phyloP scores from a whole-genome alignment of 2,329 filamentous ascomycete species.

The Cercospora berteroae region DNA sequence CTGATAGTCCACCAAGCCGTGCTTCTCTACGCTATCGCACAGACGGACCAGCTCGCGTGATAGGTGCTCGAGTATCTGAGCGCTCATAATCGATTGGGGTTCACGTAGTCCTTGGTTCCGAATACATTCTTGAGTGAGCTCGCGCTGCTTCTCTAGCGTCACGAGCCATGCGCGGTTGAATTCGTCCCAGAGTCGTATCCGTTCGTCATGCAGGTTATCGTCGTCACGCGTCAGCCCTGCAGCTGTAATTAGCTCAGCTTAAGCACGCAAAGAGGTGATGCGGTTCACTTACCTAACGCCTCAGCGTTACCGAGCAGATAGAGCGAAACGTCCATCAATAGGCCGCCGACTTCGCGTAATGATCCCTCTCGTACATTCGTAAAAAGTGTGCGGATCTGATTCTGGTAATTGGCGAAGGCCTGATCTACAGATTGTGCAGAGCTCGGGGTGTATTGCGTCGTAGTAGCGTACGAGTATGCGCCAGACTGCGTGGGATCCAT shows the following conservation, averaged over 20 bases:
- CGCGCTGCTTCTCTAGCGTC: conserved; percentile 78
- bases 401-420: conserved; percentile 64
- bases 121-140: conserved; percentile 62
- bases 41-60: conserved; percentile 77
- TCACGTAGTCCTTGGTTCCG: conserved; percentile 55
- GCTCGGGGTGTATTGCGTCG: conserved; percentile 23
- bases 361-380: conserved; percentile 65
- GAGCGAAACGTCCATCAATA: conserved; percentile 61
- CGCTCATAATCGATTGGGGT: conserved; percentile 64
- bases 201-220: conserved; percentile 68
- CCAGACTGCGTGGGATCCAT: conserved; percentile 48
- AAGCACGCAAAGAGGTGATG: conserved; percentile 42
- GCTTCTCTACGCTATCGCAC: conserved; percentile 82
- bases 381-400: conserved; percentile 62
- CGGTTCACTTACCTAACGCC: conserved; percentile 58
- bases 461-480: conserved; percentile 28
- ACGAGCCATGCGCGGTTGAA: conserved; percentile 93
- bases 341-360: conserved; percentile 58
- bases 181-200: conserved; percentile 84
- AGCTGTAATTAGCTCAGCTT: conserved; percentile 24
- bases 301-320: conserved; percentile 66
- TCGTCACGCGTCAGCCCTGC: conserved; percentile 83
- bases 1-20: conserved; percentile 95
- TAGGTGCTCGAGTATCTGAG: conserved; percentile 71
- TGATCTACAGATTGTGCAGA: conserved; percentile 52